Base-by-base conservation (phyloP, 805 yeast genomes). In the Starmerella apis region DNA sequence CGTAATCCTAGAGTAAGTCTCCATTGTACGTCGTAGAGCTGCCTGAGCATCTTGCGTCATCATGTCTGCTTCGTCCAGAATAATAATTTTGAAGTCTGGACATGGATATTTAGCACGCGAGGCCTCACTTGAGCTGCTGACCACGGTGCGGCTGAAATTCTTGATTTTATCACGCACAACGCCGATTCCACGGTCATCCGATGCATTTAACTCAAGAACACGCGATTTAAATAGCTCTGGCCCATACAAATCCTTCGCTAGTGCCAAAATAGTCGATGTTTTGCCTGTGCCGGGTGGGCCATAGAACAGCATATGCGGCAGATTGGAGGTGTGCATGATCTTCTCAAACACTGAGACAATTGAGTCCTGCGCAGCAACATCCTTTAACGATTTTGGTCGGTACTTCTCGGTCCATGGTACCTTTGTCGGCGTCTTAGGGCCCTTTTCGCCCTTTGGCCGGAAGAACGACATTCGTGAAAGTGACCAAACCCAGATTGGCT, bases 81-180 rank as follows among this genome's bases (percentile, higher is more conserved):
- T 85, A 56, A 92, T 83, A 59, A 92, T 79, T 64, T 92, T 92
- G 67, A 85, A 92, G 4, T 97, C 96, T 1, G 98, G 97, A 63
- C 97, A 90, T 1, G 97, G 96, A 67, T 87, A 88, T 18, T 79
- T 75, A 36, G 70, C 76, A 46, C 76, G 66, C 59, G 83, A 92
- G 36, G 79, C 81, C 14, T 73, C 70, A 0, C 83, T 63, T 1
- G 96, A 94, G 53, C 82, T 83, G 0, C 96, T 81, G 1, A 88
- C 86, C 0, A 87, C 76, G 41, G 87, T 68, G 52, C 95, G 72
- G 14, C 97, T 96, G 70, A 92, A 92, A 59, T 83, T 87, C 72
- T 92, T 92, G 71, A 92, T 87, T 67, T 87, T 96, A 61, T 92
- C 92, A 56, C 99, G 77, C n/a, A 92, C 97, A 41, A 92, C 96